These are phyloP conservation scores for Tripterygium wilfordii DNA, from an alignment of 177 flowering plant species.

Conservation along the genomic window DNA sequence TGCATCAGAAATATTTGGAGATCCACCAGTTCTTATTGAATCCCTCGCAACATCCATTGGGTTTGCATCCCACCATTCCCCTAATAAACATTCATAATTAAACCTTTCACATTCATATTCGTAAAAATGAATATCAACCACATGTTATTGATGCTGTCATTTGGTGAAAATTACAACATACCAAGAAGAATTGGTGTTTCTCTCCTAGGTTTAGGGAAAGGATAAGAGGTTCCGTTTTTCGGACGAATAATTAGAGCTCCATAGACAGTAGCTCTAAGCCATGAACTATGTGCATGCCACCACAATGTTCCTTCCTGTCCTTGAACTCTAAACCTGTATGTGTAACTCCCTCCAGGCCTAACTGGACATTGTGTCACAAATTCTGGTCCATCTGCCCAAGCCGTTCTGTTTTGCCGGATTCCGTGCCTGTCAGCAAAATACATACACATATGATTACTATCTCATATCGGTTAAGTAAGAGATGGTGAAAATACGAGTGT, in stretches of 20 bases:
- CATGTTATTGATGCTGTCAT: background rate
- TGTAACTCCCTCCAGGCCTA: slow-evolving; percentile 80
- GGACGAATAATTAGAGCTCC: slow-evolving; percentile 82
- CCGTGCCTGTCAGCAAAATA: slow-evolving; percentile 65
- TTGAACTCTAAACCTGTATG: slow-evolving; percentile 70
- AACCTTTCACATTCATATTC: too few relatives aligned
- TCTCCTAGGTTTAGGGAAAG: slow-evolving; percentile 68
- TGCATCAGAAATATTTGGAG: slow-evolving; percentile 78
- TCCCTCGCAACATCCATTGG: slow-evolving; percentile 58
- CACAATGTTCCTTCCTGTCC: slow-evolving; percentile 92
- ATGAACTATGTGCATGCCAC: slow-evolving; percentile 99
- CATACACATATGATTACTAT: too few relatives aligned
- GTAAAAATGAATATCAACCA: too few relatives aligned
- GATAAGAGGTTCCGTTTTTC: slow-evolving; percentile 42
- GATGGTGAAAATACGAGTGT: too few relatives aligned
- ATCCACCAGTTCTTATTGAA: slow-evolving; percentile 62
- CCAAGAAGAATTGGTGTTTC: slow-evolving; percentile 69
- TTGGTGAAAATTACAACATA: slow-evolving; percentile 14
- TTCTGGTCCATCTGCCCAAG: slow-evolving; percentile 95
- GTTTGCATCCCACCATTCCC: slow-evolving; percentile 88
- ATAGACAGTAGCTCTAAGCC: slow-evolving; percentile 93
- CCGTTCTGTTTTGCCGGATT: slow-evolving; percentile 70
- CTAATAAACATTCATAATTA: slow-evolving; percentile 20
- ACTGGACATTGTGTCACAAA: slow-evolving; percentile 94
- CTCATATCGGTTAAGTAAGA: too few relatives aligned